Base-by-base conservation (phyloP, 164 flowering plant genomes). In the Dillenia suffruticosa region DNA sequence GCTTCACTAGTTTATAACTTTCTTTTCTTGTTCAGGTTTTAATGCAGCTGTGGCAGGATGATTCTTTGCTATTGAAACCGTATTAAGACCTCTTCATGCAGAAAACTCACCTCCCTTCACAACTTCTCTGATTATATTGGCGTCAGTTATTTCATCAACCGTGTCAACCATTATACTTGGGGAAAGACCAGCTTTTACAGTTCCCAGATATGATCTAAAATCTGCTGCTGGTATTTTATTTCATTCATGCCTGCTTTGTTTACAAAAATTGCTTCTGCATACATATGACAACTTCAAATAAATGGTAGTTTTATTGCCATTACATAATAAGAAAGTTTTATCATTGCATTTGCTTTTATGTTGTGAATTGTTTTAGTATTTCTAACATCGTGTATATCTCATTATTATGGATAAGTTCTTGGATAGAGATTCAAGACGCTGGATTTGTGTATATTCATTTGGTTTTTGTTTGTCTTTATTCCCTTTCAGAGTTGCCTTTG, bases 41-140 rank as follows among this genome's bases (percentile, higher is more conserved):
- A 94, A 94, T 79, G 99, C 97, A 26, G 92, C 99, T 11, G 96
- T 94, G 69, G 99, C 97, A 63, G 99, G 96, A 74, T 91, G 96
- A 63, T 94, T 94, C 78, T 94, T 94, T 82, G 96, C 99, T 49
- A 94, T 91, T 59, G 99, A 94, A 74, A 91, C 97, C 22, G 97
- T 94, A 26, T 69, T 94, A 62, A 84, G 99, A 79, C 99, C 97
- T 70, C 99, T 82, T 26, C 93, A 85, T 70, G 99, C 99, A 54
- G 99, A 91, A 62, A 94, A 94, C 57, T 94, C 99, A 54, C 97
- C 99, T 72, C 99, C 99, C 48, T 89, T 94, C 69, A 94, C 99
- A 44, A 89, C 99, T 60, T 97, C 99, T 52, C 89, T 89, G 99
- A 94, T 91, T 61, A 94, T 94, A 64, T 79, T 91, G 78, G 99